Conservation (phyloP, 768 basidiomycete species). For the Rhizopogon roseolus region DNA sequence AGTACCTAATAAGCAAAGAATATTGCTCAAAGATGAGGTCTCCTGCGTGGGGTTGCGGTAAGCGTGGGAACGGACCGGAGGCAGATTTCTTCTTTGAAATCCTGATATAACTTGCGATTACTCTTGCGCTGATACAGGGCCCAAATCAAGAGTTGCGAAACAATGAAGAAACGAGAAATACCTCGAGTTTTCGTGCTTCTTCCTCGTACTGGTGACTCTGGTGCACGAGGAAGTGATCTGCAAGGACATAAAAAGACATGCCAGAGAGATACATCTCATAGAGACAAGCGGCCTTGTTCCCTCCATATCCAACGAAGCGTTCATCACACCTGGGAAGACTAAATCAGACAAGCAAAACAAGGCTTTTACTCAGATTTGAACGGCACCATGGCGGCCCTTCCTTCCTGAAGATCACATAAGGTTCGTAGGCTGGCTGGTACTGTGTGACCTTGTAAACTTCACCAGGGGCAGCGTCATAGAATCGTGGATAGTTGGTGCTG, state of each 20-base stretch:
- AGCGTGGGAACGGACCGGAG: slow-evolving; percentile 37
- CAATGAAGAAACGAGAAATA: slow-evolving; percentile 18
- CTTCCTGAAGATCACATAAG: slow-evolving; percentile 80
- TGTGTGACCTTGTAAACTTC: slow-evolving; percentile 70
- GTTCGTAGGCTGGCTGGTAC: slow-evolving; percentile 85
- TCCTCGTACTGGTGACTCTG: slow-evolving; percentile 85
- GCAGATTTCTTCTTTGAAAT: slow-evolving; percentile 77
- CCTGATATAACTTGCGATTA: slow-evolving; percentile 72
- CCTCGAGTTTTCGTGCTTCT: slow-evolving; percentile 65
- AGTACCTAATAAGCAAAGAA: slow-evolving; percentile 40
- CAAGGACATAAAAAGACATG: slow-evolving; percentile 75
- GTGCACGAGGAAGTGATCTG: slow-evolving; percentile 87
- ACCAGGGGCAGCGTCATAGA: slow-evolving; percentile 55
- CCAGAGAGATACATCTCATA: slow-evolving; percentile 90
- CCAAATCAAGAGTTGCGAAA: not conserved
- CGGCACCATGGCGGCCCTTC: slow-evolving; percentile 69
- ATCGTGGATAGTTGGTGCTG: slow-evolving; percentile 72
- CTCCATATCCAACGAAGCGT: slow-evolving; percentile 86
- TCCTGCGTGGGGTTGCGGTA: not conserved
- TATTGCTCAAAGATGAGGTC: not conserved
- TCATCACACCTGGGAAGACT: slow-evolving; percentile 73
- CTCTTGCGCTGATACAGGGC: slow-evolving; percentile 49
- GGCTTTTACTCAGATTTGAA: not conserved
- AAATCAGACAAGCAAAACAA: not conserved
- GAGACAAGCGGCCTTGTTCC: slow-evolving; percentile 89